Evolutionary conservation across 129 eudicot genomes (phyloP).

Genomic region (Lactuca sativa): DNA sequence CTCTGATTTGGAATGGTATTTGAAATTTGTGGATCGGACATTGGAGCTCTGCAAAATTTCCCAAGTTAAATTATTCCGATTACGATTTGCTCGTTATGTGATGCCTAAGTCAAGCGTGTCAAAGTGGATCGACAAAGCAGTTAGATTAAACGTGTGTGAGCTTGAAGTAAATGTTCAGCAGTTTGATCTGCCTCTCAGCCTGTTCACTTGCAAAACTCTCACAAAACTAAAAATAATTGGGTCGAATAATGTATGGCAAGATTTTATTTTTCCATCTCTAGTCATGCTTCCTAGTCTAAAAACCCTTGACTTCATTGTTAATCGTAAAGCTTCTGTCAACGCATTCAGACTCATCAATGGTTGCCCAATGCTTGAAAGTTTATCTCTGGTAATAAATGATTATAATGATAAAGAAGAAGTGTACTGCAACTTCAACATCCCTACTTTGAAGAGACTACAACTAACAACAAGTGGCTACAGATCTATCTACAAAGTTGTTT

Average conservation of each 20-base stretch:
- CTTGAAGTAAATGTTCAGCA: neutral
- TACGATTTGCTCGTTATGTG: neutral
- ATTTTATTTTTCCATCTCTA: neutral
- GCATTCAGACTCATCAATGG: neutral
- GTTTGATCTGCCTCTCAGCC: conserved; percentile 8
- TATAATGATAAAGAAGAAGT: no score
- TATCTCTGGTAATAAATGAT: neutral
- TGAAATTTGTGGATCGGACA: neutral
- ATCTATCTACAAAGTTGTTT: no score
- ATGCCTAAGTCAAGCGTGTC: neutral
- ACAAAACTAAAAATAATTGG: neutral
- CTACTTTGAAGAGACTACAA: conserved; percentile 11
- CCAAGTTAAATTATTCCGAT: conserved; percentile 4
- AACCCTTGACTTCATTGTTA: neutral
- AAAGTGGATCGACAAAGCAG: conserved; percentile 13
- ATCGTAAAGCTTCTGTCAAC: no score
- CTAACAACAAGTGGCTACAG: neutral
- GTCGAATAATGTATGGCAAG: no score
- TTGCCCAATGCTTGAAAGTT: conserved; percentile 21
- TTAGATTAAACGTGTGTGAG: conserved; percentile 6
- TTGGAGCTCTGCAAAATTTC: neutral
- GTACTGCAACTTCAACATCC: neutral
- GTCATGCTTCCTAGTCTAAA: conserved; percentile 4
- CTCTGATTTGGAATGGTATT: neutral
- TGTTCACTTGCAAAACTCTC: conserved; percentile 24